Percentiles rank a stretch among this genome's conserved stretches.
These are phyloP conservation scores for Chlorencoelia australis DNA, from an alignment of 2,329 filamentous ascomycete genomes.

Conservation along the genomic window DNA sequence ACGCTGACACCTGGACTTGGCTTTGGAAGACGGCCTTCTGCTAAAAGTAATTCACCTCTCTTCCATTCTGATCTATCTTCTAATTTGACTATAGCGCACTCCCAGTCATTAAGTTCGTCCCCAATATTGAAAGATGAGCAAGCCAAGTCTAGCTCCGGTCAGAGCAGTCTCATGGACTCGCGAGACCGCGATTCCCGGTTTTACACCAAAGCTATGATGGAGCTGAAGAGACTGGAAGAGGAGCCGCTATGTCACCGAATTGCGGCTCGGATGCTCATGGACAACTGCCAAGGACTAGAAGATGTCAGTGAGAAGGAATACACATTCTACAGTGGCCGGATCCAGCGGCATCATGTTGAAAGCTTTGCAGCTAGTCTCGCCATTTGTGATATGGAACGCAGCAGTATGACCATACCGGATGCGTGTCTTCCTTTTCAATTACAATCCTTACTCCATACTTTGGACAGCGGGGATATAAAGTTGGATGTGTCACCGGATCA, in stretches of 20 bases:
- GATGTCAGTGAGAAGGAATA: constrained; percentile 20
- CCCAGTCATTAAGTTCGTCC: no score
- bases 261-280: constrained; percentile 26
- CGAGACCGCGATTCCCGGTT: no score
- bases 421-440: constrained; percentile 38
- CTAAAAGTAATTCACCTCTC: no score
- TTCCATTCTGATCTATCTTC: no score
- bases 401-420: constrained; percentile 38
- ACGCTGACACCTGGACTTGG: no score
- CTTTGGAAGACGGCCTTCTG: no score
- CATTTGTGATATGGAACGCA: constrained; percentile 49
- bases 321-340: constrained; percentile 20
- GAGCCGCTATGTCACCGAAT: constrained; percentile 26
- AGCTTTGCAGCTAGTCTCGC: constrained; percentile 53
- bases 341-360: constrained; percentile 38
- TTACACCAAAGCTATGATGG: constrained; percentile 25
- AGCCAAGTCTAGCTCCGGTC: no score
- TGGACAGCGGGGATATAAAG: constrained; percentile 26
- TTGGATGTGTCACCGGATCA: constrained; percentile 19
- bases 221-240: constrained; percentile 23
- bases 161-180: constrained; percentile 11
- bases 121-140: no score
- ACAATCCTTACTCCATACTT: constrained; percentile 26
- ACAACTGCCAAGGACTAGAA: constrained; percentile 25
- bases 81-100: no score